phyloP scores from a whole-genome alignment of 768 basidiomycete species.

The Gymnopilus junonius region DNA sequence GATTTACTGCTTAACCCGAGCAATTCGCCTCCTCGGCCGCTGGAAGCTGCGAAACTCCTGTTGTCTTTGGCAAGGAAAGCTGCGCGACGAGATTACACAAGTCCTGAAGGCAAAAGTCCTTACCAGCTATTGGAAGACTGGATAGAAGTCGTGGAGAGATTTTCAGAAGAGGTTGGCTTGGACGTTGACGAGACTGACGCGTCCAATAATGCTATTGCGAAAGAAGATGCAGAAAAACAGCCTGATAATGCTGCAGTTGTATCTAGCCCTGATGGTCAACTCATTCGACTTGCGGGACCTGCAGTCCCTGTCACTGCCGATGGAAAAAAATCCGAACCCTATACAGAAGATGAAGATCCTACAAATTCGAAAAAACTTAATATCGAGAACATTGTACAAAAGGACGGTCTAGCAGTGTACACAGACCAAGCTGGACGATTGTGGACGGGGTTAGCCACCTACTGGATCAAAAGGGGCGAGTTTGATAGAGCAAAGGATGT shows the following conservation, averaged over 20 bases:
- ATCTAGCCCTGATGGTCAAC: constrained; percentile 50
- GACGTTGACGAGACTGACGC: constrained; percentile 74
- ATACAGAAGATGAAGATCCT: constrained; percentile 88
- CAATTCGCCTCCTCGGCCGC: constrained; percentile 66
- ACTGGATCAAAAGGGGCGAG: constrained; percentile 97
- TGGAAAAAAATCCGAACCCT: constrained; percentile 52
- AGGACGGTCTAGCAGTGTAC: constrained; percentile 88
- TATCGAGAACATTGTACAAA: constrained; percentile 82
- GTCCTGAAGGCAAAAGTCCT: constrained; percentile 92
- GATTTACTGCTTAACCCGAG: constrained; percentile 66
- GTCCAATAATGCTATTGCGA: constrained; percentile 54
- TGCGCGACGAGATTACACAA: constrained; percentile 78
- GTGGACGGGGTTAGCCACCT: constrained; percentile 96
- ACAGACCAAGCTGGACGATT: constrained; percentile 96
- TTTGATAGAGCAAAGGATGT: constrained; percentile 89
- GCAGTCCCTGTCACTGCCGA: constrained; percentile 56
- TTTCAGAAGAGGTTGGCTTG: constrained; percentile 91
- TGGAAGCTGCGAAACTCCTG: constrained; percentile 93
- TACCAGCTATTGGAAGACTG: constrained; percentile 94
- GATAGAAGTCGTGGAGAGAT: constrained; percentile 88
- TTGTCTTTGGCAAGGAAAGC: constrained; percentile 86
- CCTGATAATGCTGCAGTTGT: constrained; percentile 28
- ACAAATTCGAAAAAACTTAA: constrained; percentile 72
- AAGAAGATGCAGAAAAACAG: constrained; percentile 50
- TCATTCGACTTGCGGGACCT: constrained; percentile 76